Conservation (phyloP, 2,329 filamentous ascomycete genomes). For the Calonectria pauciramosa region DNA sequence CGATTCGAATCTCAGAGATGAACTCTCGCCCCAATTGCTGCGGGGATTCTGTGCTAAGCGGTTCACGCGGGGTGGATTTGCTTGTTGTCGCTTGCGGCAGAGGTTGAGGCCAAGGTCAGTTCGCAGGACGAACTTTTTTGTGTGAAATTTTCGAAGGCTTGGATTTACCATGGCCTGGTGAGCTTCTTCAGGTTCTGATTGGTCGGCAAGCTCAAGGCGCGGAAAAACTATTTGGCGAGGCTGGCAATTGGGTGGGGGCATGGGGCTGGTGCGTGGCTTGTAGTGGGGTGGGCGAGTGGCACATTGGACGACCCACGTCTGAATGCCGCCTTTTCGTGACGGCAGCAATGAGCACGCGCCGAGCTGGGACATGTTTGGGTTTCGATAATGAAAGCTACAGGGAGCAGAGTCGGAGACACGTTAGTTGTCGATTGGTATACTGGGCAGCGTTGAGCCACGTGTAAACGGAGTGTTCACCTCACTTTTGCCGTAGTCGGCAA, state of each 20-base stretch:
- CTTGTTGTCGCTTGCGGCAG: neutral
- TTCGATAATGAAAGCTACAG: neutral
- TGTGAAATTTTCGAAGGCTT: conserved; percentile 49
- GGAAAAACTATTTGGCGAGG: conserved; percentile 41
- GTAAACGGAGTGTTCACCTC: neutral
- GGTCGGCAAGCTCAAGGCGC: conserved; percentile 7
- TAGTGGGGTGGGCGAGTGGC: neutral
- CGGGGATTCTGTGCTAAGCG: conserved; percentile 8
- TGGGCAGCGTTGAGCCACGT: neutral
- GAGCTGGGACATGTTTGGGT: neutral
- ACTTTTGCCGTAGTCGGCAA: too few species aligned
- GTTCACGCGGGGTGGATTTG: conserved; percentile 24
- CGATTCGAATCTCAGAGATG: neutral
- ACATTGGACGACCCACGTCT: neutral
- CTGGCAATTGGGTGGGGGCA: conserved; percentile 15
- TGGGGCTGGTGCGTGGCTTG: conserved; percentile 12
- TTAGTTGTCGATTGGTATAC: neutral
- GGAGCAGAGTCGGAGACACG: neutral
- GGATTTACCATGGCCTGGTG: conserved; percentile 28
- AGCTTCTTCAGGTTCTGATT: conserved; percentile 42
- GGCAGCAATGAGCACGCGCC: neutral
- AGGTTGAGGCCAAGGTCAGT: conserved; percentile 24
- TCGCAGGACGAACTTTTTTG: conserved; percentile 41
- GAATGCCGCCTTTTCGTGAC: neutral
- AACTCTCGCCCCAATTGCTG: conserved; percentile 23